Evolutionary conservation across 768 basidiomycete species (phyloP).

Genomic region (Lentinula sp.): DNA sequence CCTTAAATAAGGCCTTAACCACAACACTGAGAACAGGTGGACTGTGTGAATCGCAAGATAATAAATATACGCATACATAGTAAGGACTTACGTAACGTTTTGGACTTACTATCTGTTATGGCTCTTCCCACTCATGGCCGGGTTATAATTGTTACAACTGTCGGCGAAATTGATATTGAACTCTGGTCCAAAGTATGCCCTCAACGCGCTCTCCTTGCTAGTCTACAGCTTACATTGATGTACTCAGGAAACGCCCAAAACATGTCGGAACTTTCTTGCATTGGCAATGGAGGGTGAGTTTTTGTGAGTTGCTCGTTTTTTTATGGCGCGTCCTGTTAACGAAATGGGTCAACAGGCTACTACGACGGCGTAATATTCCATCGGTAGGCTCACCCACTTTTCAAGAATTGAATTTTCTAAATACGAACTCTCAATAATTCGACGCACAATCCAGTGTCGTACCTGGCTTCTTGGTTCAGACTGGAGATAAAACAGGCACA

Average conservation of each 20-base stretch:
- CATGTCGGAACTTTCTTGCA: slow-evolving; percentile 87
- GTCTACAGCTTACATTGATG: background rate
- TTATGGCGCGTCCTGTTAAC: background rate
- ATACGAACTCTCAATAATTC: background rate
- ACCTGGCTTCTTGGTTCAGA: slow-evolving; percentile 89
- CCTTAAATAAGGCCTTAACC: no score
- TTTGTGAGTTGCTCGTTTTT: background rate
- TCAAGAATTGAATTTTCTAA: background rate
- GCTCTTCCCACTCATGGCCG: slow-evolving; percentile 82
- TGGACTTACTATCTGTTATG: slow-evolving; percentile 33
- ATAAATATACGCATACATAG: no score
- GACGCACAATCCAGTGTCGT: slow-evolving; percentile 51
- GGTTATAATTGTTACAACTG: slow-evolving; percentile 84
- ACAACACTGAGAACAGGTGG: slow-evolving; percentile 2
- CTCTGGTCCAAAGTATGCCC: slow-evolving; percentile 79
- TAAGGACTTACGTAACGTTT: background rate
- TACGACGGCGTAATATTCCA: slow-evolving; percentile 96
- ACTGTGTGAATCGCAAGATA: no score
- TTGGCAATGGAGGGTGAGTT: slow-evolving; percentile 82
- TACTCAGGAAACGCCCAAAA: slow-evolving; percentile 81
- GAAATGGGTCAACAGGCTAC: slow-evolving; percentile 53
- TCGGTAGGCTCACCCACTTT: slow-evolving; percentile 39
- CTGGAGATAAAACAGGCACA: slow-evolving; percentile 88
- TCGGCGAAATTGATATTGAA: slow-evolving; percentile 84
- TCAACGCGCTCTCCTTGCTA: background rate